Base-by-base conservation (phyloP, 352 stramenopile species). In the Globisporangium heterothallicum region DNA sequence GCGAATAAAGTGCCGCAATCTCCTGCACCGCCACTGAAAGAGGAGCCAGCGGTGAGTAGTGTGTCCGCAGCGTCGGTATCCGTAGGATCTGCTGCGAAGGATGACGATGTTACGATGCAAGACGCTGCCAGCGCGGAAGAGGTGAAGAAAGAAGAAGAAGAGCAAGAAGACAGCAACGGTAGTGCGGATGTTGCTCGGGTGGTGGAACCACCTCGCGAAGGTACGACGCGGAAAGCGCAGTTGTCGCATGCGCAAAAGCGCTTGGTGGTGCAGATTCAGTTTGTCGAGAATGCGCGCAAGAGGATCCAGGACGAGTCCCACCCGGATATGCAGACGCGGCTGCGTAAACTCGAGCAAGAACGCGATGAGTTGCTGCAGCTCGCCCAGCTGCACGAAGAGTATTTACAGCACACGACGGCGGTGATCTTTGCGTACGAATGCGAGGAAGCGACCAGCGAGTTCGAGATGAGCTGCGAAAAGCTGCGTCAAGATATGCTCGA, bases 401-500 rank as follows among this genome's bases (percentile, higher is more conserved):
- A 92, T 57, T 74, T 86, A 42, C 35, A 78, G 41, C 63, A 72
- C 47, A 66, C 72, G 42, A 86, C 81, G 24, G 34, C 63, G 10
- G 74, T 88, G 14, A 88, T 92, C 54, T 92, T 88, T 42, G 64
- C 74, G 42, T 92, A 92, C 55, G 81, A 92, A 56, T 88, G 81
- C 55, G 76, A 92, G 19, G 76, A 92, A 49, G 81, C 81, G 21
- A 80, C 74, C 38, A 84, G 77, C 35, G 81, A 92, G 62, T 92
- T 80, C 41, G 61, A 84, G 41, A 49, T 88, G 51, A 72, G 78
- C 26, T 92, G 82, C 58, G 80, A 87, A 32, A 88, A 86, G 56
- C 59, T 92, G 47, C 77, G 81, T 18, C 74, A 90, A 22, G 79
- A 90, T 53, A 92, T 92, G 82, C 65, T 92, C 22, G 79, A 90